Percentiles rank a stretch among this genome's conserved stretches.
These are phyloP conservation scores for Populus tomentosa DNA, from an alignment of 441 rosid species.

Conservation along the genomic window DNA sequence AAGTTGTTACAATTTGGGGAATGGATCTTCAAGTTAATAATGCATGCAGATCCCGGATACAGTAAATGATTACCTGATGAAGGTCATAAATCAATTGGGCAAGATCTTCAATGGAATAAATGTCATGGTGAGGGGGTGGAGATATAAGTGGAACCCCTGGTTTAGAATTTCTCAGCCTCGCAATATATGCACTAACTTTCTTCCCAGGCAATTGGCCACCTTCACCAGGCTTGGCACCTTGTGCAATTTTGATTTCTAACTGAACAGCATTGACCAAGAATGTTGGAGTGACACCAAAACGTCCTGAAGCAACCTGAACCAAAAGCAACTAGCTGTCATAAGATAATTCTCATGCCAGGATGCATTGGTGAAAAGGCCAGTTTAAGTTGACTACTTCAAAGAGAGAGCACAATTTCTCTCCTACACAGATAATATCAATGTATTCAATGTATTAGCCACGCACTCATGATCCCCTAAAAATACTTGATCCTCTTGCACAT, in stretches of 20 bases:
- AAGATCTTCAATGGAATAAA: conserved; percentile 97
- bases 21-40: background rate
- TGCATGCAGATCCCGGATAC: conserved; percentile 7
- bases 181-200: conserved; percentile 99
- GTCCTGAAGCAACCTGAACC: conserved; percentile 96
- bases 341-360: background rate
- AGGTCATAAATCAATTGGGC: no score
- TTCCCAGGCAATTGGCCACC: conserved; percentile 99
- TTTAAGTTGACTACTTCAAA: background rate
- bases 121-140: conserved; percentile 98
- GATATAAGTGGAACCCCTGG: conserved; percentile 99
- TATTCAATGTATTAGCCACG: conserved; percentile 16
- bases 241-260: conserved; percentile 96
- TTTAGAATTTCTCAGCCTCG: conserved; percentile 91
- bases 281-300: conserved; percentile 98
- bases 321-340: conserved; percentile 14
- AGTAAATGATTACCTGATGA: conserved; percentile 67
- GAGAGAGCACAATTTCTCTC: background rate
- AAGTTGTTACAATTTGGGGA: conserved; percentile 5
- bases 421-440: background rate
- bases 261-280: conserved; percentile 98
- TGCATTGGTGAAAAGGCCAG: background rate
- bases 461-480: conserved; percentile 5
- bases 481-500: background rate
- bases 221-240: conserved; percentile 99